Evolutionary conservation across 2,329 filamentous ascomycete species (phyloP).

Genomic region (Aureobasidium musti): DNA sequence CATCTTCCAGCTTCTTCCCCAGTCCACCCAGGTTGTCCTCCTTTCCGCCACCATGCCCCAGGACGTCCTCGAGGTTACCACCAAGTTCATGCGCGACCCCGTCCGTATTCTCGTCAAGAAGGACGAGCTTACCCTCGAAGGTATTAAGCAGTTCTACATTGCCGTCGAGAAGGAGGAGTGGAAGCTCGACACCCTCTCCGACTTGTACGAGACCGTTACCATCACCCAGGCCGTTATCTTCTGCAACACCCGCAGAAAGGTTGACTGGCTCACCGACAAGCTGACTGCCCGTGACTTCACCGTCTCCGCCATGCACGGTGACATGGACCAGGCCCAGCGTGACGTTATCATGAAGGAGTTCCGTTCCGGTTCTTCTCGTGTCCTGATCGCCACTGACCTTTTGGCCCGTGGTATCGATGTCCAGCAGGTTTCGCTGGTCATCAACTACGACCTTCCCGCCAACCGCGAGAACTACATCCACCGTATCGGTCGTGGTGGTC

Average conservation of each 20-base stretch:
- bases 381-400: constrained; percentile 96
- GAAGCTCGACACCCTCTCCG: constrained; percentile 98
- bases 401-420: constrained; percentile 99
- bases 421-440: constrained; percentile 98
- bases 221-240: constrained; percentile 99
- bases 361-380: constrained; percentile 96
- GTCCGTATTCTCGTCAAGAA: constrained; percentile 99
- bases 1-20: constrained; percentile 98
- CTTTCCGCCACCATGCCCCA: constrained; percentile 98
- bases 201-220: constrained; percentile 98
- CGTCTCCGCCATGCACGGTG: constrained; percentile 99
- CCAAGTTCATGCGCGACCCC: constrained; percentile 99
- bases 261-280: constrained; percentile 99
- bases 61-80: constrained; percentile 98
- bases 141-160: constrained; percentile 99
- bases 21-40: constrained; percentile 97
- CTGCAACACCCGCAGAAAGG: constrained; percentile 99
- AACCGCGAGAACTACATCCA: constrained; percentile 99
- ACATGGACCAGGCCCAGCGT: constrained; percentile 98
- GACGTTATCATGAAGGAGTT: constrained; percentile 99
- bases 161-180: constrained; percentile 99
- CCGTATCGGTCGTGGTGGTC: constrained; percentile 98
- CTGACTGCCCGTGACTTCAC: constrained; percentile 98
- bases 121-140: constrained; percentile 98
- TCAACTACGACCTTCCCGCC: constrained; percentile 99